Evolutionary conservation across 2,329 filamentous ascomycete species (phyloP), one percentile per base, ranked within the genome.

Genomic region (Cordyceps javanica): DNA sequence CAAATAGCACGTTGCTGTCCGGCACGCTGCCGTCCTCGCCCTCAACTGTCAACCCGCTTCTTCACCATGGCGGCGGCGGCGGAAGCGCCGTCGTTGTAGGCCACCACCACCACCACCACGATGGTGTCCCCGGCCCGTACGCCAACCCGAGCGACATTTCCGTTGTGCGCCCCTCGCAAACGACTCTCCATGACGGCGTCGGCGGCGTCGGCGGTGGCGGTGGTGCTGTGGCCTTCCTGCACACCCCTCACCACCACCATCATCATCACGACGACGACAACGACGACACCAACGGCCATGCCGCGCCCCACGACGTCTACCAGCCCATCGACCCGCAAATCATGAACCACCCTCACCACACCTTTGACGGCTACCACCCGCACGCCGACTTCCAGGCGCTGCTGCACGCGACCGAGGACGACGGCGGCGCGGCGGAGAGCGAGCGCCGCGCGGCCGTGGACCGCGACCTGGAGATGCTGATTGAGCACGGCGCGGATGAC

Each of bases 251-350:
- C n/a, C n/a, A n/a, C n/a, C n/a, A n/a, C n/a, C n/a, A n/a, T n/a
- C n/a, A n/a, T n/a, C n/a, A n/a, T n/a, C n/a, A n/a, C n/a, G n/a
- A n/a, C n/a, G n/a, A n/a, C n/a, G n/a, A n/a, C n/a, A n/a, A 59
- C 70, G 71, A 59, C 63, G 72, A 59, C 62, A 65, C 68, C 59
- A 63, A 70, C 65, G 60, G 72, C 13, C 70, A 73, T 64, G 59
- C 63, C 26, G 65, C 63, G 32, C 6, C 14, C 14, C 14, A 68
- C 25, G 70, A 53, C 30, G 69, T 76, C 28, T 80, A 79, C 65
- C 78, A 82, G 55, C 81, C 80, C 26, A 83, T 84, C 67, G 81
- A 84, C 64, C 81, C 81, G n/a, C 80, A 81, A 62, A 82, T 83
- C 55, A 82, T 83, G 63, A 77, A 73, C 46, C 75, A 78, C 53